Percentiles rank a stretch among this genome's conserved stretches.
Evolutionary conservation across 1,139 yeast species (phyloP).

Genomic region (Pichia sp.): DNA sequence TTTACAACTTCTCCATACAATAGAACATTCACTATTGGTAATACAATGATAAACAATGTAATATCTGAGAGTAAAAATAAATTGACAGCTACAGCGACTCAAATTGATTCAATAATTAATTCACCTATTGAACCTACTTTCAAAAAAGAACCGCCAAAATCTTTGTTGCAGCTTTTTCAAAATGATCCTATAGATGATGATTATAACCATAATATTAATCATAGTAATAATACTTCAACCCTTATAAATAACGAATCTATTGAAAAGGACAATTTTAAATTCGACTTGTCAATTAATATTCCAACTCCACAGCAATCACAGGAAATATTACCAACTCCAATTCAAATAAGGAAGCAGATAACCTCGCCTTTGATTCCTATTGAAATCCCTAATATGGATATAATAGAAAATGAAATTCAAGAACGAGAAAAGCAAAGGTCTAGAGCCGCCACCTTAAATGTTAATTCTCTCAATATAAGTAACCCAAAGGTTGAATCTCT

Average conservation of each 20-base stretch:
- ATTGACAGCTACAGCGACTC: constrained; percentile 9
- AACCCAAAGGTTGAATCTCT: constrained; percentile 7
- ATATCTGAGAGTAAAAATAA: constrained; percentile 2
- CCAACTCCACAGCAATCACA: constrained; percentile 4
- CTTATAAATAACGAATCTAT: background rate
- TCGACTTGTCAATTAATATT: constrained; percentile 2
- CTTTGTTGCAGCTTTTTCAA: constrained; percentile 67
- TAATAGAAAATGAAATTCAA: constrained; percentile 25
- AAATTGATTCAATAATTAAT: constrained; percentile 12
- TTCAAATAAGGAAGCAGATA: constrained; percentile 1
- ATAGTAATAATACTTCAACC: background rate
- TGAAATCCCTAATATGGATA: constrained; percentile 49
- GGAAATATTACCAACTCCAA: constrained; percentile 13
- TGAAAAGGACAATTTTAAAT: background rate
- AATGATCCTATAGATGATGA: constrained; percentile 24
- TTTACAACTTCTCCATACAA: constrained; percentile 14
- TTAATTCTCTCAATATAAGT: constrained; percentile 1
- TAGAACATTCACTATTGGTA: constrained; percentile 19
- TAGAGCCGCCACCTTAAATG: constrained; percentile 38
- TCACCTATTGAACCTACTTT: constrained; percentile 10
- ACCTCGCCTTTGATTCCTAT: constrained; percentile 44
- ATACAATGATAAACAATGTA: constrained; percentile 16
- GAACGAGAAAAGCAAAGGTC: constrained; percentile 36
- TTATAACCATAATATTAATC: background rate
- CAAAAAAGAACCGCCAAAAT: constrained; percentile 59